Evolutionary conservation across 2,329 filamentous ascomycete genomes (phyloP).

Genomic region (Aureobasidium subglaciale): DNA sequence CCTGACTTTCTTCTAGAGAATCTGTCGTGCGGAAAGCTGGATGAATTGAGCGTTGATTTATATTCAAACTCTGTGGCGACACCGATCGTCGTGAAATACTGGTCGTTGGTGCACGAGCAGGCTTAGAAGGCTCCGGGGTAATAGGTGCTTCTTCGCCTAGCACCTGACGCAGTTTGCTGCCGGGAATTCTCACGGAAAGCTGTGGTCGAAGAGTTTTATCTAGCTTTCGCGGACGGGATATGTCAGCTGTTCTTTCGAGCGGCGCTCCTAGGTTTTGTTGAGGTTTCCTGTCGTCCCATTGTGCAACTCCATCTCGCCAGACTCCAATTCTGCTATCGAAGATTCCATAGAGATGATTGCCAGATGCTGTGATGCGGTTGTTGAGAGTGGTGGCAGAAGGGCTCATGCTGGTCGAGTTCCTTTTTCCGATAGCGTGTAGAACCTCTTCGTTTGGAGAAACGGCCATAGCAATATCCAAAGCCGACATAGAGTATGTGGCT

Average conservation of each 20-base stretch:
- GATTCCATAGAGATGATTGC: slow-evolving; percentile 18
- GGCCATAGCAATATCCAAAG: slow-evolving; percentile 32
- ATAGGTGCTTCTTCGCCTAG: background rate
- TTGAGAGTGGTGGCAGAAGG: slow-evolving; percentile 16
- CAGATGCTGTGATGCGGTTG: background rate
- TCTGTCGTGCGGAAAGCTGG: slow-evolving; percentile 5
- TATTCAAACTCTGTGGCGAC: background rate
- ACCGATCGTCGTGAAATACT: background rate
- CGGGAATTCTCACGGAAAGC: slow-evolving; percentile 23
- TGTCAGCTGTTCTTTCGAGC: background rate
- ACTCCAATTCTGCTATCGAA: slow-evolving; percentile 32
- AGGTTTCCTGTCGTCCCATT: slow-evolving; percentile 29
- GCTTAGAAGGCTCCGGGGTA: background rate
- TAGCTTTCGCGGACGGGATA: background rate
- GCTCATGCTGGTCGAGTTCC: slow-evolving; percentile 12
- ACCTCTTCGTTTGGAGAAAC: slow-evolving; percentile 35
- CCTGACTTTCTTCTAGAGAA: background rate
- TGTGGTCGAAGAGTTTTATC: slow-evolving; percentile 14
- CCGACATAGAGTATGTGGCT: slow-evolving; percentile 24
- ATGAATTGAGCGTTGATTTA: background rate
- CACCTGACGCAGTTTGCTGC: slow-evolving; percentile 13
- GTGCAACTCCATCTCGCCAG: slow-evolving; percentile 38
- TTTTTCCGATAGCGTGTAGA: slow-evolving; percentile 28
- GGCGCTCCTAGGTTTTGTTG: slow-evolving; percentile 12
- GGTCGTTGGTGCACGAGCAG: background rate